phyloP scores from a whole-genome alignment of 1,284 basidiomycete species.

The Apiotrichum laibachii region DNA sequence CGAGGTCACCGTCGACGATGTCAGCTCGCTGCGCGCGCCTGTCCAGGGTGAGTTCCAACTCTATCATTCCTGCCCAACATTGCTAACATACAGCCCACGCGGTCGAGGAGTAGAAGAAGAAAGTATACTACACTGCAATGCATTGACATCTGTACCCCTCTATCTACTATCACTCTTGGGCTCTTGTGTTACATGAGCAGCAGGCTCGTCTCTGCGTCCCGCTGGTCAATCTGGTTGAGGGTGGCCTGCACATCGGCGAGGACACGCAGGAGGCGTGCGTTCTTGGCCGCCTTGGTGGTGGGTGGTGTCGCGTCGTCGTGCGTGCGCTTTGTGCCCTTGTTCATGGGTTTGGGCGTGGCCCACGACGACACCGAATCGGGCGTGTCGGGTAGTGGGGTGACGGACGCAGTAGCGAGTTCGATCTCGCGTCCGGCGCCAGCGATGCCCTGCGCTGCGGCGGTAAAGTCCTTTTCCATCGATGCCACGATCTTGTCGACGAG shows the following conservation, averaged over 20 bases:
- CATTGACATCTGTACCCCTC: background rate
- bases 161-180: no score
- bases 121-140: background rate
- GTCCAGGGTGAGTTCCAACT: constrained; percentile 55
- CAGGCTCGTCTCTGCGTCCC: background rate
- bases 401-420: background rate
- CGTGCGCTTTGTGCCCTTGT: constrained; percentile 17
- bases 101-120: constrained; percentile 4
- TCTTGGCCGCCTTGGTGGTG: constrained; percentile 31
- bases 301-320: constrained; percentile 1
- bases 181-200: no score
- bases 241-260: constrained; percentile 29
- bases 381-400: background rate
- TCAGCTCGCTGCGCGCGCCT: constrained; percentile 67
- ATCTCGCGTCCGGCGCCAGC: background rate
- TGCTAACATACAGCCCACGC: constrained; percentile 6
- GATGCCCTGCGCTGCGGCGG: background rate
- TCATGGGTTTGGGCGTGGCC: background rate
- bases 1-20: constrained; percentile 72
- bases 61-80: background rate
- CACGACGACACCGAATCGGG: background rate
- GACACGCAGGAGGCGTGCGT: constrained; percentile 27
- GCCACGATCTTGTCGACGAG: constrained; percentile 1
- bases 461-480: background rate
- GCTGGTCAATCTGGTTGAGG: constrained; percentile 13